Evolutionary conservation across 208 protist genomes (phyloP).

Genomic region (Leptomonas seymouri): DNA sequence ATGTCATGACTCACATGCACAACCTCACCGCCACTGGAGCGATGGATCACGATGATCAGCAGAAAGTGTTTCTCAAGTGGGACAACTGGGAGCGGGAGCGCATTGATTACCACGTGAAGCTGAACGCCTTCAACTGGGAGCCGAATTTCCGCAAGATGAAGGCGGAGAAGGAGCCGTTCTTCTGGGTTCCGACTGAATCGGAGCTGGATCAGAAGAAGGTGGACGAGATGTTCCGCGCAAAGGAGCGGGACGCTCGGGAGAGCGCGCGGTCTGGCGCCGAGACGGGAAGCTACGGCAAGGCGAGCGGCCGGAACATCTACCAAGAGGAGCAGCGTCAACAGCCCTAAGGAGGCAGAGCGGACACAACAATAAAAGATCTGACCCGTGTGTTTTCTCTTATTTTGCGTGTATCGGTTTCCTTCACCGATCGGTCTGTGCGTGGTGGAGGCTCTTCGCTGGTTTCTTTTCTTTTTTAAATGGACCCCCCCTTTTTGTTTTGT

Average conservation of each 20-base stretch:
- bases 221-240: constrained; percentile 81
- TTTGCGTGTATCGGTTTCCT: neutral
- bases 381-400: neutral
- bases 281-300: constrained; percentile 67
- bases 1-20: constrained; percentile 93
- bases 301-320: constrained; percentile 75
- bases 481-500: no score
- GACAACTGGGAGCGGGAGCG: constrained; percentile 92
- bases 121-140: constrained; percentile 85
- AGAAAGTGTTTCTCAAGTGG: constrained; percentile 91
- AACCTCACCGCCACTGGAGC: constrained; percentile 84
- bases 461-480: constrained; percentile 8
- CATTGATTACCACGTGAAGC: constrained; percentile 92
- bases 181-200: constrained; percentile 88
- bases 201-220: constrained; percentile 89
- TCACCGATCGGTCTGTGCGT: no score
- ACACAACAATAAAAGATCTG: neutral
- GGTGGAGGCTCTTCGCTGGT: neutral
- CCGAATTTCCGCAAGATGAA: constrained; percentile 89
- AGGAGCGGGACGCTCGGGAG: constrained; percentile 75
- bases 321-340: constrained; percentile 32
- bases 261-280: constrained; percentile 61
- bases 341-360: neutral
- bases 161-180: constrained; percentile 92
- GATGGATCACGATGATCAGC: constrained; percentile 92